These are phyloP conservation scores for Jaminaea rosea DNA, from an alignment of 1,284 basidiomycete genomes.

Conservation along the genomic window DNA sequence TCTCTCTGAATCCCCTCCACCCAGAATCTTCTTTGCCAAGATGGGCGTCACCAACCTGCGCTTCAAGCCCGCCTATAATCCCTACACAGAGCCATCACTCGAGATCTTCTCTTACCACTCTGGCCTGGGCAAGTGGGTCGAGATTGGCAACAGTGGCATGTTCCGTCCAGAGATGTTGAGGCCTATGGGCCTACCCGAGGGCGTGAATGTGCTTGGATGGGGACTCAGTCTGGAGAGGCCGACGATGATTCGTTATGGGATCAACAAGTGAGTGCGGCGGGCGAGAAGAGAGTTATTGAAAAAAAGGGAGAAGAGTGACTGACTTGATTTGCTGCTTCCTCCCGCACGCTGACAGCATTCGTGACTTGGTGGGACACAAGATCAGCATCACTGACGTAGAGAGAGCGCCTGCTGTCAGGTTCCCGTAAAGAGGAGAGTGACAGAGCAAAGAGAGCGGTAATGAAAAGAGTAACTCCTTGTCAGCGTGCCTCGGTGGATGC, in stretches of 20 bases:
- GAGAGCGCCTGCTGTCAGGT: constrained; percentile 42
- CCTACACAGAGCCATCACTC: constrained; percentile 70
- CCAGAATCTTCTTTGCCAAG: constrained; percentile 84
- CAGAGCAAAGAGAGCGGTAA: not conserved
- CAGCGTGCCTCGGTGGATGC: too few species aligned
- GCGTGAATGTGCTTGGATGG: constrained; percentile 95
- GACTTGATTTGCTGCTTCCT: too few species aligned
- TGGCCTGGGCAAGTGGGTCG: constrained; percentile 88
- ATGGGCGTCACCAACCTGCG: constrained; percentile 88
- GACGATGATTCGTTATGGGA: constrained; percentile 84
- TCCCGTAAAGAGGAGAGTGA: constrained; percentile 10
- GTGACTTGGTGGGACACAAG: constrained; percentile 94
- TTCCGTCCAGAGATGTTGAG: constrained; percentile 96
- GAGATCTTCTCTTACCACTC: constrained; percentile 99
- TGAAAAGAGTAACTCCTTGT: too few species aligned
- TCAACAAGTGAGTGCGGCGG: too few species aligned
- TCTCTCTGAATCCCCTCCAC: too few species aligned
- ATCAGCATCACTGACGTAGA: constrained; percentile 54
- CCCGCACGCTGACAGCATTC: too few species aligned
- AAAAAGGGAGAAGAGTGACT: too few species aligned
- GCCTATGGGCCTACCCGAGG: constrained; percentile 96
- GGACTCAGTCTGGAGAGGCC: constrained; percentile 84
- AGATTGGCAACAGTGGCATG: constrained; percentile 80
- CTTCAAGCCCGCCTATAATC: constrained; percentile 94
- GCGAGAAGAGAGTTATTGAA: too few species aligned